Evolutionary conservation across 768 basidiomycete species (phyloP), one percentile per base, ranked within the genome.

Genomic region (Trametes punicea): DNA sequence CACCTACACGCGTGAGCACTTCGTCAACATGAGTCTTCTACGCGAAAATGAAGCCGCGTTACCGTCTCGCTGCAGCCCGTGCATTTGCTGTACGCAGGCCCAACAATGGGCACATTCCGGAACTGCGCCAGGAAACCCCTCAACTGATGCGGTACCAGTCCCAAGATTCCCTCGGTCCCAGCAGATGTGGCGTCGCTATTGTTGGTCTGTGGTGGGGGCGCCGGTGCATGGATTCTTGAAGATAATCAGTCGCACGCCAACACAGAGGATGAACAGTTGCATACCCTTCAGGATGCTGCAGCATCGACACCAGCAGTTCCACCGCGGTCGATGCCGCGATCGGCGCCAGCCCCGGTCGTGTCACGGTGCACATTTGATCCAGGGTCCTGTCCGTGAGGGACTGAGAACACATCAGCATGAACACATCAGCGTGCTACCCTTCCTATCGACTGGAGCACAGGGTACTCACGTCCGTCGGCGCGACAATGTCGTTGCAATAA

Each of bases 351-450:
- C 96, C 96, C 0, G 97, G 97, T 20, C 97, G 77, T 0, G 96
- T 98, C 27, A 99, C 97, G 0, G 97, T 98, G 68, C 97, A 99
- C 96, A 98, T 98, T 69, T 98, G 96, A 69, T 98, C 97, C 13
- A 98, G 81, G 3, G 95, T 96, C 38, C 94, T 81, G 68, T 98
- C 96, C 0, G 90, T 88, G 39, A 89, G 71, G 2, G 82, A 83
- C 85, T 80, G 60, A 26, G 41, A 36, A 15, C 31, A 36, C 2
- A 16, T 2, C n/a, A 11, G 7, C 33, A 26, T n/a, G n/a, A n/a
- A n/a, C n/a, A n/a, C n/a, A 57, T 58, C 27, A 53, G 60, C 38
- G 30, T 11, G 4, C 4, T 9, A 15, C 7, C 10, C 16, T 3
- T 21, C 3, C n/a, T 10, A 13, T n/a, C 5, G 2, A 33, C 3